Conservation (phyloP, 2,329 filamentous ascomycete species). For the Talaromyces albobiverticillius region DNA sequence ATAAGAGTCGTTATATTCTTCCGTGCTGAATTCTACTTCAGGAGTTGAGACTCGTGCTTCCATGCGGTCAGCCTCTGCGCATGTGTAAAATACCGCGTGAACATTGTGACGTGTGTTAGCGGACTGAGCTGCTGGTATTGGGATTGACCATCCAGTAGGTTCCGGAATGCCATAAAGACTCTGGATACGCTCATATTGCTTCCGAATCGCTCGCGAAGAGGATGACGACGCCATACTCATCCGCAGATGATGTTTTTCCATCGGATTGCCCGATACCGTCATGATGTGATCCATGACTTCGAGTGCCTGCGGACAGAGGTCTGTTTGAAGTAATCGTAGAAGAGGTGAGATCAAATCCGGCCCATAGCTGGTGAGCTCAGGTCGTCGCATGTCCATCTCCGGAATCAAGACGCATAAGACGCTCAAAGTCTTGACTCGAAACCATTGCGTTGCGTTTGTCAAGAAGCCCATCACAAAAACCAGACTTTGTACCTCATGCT, state of each 20-base stretch:
- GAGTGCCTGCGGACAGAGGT: constrained; percentile 88
- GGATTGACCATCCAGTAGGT: constrained; percentile 92
- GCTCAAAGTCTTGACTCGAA: constrained; percentile 90
- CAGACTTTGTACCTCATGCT: constrained; percentile 77
- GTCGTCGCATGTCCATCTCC: constrained; percentile 87
- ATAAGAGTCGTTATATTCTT: constrained; percentile 76
- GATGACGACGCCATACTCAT: constrained; percentile 93
- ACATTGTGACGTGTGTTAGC: constrained; percentile 85
- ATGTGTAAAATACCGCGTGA: constrained; percentile 94
- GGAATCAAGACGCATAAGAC: constrained; percentile 82
- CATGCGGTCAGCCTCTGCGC: constrained; percentile 64
- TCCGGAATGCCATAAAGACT: constrained; percentile 96
- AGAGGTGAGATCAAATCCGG: constrained; percentile 94
- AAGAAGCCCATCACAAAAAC: constrained; percentile 88
- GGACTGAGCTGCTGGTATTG: constrained; percentile 85
- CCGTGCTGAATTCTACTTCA: constrained; percentile 87
- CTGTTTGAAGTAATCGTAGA: constrained; percentile 82
- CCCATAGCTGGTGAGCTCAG: constrained; percentile 84
- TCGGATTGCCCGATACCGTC: constrained; percentile 84
- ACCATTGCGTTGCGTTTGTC: constrained; percentile 84
- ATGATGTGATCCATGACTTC: constrained; percentile 93
- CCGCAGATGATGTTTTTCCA: constrained; percentile 89
- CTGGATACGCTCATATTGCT: constrained; percentile 91
- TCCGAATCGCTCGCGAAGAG: constrained; percentile 79
- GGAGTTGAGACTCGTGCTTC: constrained; percentile 65